Base-by-base conservation (phyloP, 2,329 filamentous ascomycete genomes). In the Cladosporium cucumerinum region DNA sequence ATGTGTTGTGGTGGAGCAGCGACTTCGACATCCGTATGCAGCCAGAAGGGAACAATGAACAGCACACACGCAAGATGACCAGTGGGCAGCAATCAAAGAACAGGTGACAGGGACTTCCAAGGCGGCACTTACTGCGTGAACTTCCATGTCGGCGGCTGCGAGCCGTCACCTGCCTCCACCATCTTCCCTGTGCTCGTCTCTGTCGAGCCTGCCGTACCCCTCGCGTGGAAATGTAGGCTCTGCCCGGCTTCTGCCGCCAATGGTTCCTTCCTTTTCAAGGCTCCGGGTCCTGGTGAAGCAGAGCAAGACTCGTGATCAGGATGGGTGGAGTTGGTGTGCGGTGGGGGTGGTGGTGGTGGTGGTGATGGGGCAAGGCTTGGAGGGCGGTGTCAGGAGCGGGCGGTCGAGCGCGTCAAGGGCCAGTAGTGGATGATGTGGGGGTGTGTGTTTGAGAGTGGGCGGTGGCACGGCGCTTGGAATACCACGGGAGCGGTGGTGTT, bases 71-170 rank as follows among this genome's bases (percentile, higher is more conserved):
- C 59, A 61, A 34, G 28, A 61, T 49, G 46, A 23, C 32, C 6
- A 12, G 21, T 48, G 59, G 26, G 30, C 48, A 46, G 59, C 58
- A 28, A 54, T 43, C 48, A 61, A 61, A 61, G 51, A 23, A 25
- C 46, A 61, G n/a, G 43, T 49, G 58, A 49, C 21, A 30, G 23
- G 32, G 59, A 26, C 12, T 52, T 49, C 34, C 54, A 55, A 39
- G 66, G 43, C 62, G 65, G 60, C 32, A 77, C 92, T 81, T 91
- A 96, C 93, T 98, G 94, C 81, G 94, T 98, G 84, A 98, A 98
- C 86, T 98, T 98, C 94, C 94, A 98, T 82, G 93, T 98, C 78
- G 93, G 93, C 83, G 92, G 89, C 85, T 88, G 92, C 82, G 71
- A 68, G 67, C 73, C 70, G 70, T 90, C 86, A 84, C 96, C 93